Base-by-base conservation (phyloP, 169 alveolate genomes). In the Cryptosporidium andersoni region DNA sequence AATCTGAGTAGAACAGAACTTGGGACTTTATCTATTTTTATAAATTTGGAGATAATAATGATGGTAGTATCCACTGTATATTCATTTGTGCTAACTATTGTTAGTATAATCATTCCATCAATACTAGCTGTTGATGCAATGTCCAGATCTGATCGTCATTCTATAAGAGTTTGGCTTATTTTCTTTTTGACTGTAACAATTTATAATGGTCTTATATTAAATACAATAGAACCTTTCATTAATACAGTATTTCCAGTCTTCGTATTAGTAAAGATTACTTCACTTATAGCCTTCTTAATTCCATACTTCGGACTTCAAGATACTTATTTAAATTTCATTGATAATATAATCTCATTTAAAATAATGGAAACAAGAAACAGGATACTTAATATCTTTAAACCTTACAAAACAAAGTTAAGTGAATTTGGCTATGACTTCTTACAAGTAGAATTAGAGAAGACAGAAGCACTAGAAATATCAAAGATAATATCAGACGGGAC, bases 301-400 rank as follows among this genome's bases (percentile, higher is more conserved):
- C 85, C 85, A 14, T 43, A 42, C 37, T 58, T 68, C 3, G 85
- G 85, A 4, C 51, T 74, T 43, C 85, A 60, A 45, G 68, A 74
- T n/a, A 58, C 85, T 43, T 74, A 62, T 58, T 40, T 62, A 4
- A 74, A 42, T 2, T 74, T 74, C 64, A 36, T 74, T 5, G 48
- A 40, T n/a, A 55, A 56, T 25, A 25, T 25, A 25, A 0, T 25
- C 0, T 25, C 25, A 25, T 25, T 25, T 25, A 25, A 25, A 25
- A 25, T 25, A 0, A 25, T 25, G 25, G 25, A 25, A 25, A 25
- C 25, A 25, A 25, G 25, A 25, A 25, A 0, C 25, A 25, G 25
- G 25, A 25, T 25, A 25, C 25, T 25, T 25, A 25, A 25, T 25
- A 25, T 25, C 25, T 25, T 25, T 25, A 25, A 25, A 25, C 25